Evolutionary conservation across 2,329 filamentous ascomycete species (phyloP).

Genomic region (Paecilomyces dactylethromorphus): DNA sequence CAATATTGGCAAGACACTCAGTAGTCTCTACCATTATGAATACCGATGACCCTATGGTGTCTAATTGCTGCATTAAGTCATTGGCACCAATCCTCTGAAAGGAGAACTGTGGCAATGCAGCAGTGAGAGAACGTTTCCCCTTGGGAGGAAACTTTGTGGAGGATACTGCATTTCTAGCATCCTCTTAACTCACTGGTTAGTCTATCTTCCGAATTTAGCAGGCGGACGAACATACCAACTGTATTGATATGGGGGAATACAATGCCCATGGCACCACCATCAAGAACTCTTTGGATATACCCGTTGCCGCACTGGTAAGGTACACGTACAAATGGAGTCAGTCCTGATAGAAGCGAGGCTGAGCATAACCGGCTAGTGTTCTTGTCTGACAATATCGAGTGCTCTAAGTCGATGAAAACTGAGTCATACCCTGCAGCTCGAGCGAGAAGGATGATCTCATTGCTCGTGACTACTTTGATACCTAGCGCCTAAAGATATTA

Average conservation of each 20-base stretch:
- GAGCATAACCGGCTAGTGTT: constrained; percentile 23
- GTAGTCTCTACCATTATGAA: constrained; percentile 13
- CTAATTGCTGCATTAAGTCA: constrained; percentile 1
- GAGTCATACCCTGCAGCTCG: constrained; percentile 28
- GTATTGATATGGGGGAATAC: constrained; percentile 22
- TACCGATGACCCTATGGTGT: constrained; percentile 8
- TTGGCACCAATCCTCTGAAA: background rate
- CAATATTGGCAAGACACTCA: constrained; percentile 16
- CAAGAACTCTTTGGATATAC: constrained; percentile 24
- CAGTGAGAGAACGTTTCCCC: background rate
- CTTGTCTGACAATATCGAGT: constrained; percentile 24
- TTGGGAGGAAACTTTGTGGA: constrained; percentile 2
- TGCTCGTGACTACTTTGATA: constrained; percentile 21
- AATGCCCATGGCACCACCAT: constrained; percentile 23
- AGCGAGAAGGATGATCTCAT: constrained; percentile 26
- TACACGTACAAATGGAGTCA: constrained; percentile 23
- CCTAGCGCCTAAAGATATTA: constrained; percentile 10
- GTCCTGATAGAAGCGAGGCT: constrained; percentile 17
- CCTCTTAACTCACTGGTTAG: background rate
- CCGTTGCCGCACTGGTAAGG: constrained; percentile 25
- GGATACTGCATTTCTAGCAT: background rate
- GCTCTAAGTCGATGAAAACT: constrained; percentile 36
- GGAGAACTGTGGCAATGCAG: background rate
- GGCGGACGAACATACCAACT: constrained; percentile 4
- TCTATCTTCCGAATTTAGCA: too few species aligned